phyloP scores from a whole-genome alignment of 148 eudicot genomes.

The Rhododendron ovatum region DNA sequence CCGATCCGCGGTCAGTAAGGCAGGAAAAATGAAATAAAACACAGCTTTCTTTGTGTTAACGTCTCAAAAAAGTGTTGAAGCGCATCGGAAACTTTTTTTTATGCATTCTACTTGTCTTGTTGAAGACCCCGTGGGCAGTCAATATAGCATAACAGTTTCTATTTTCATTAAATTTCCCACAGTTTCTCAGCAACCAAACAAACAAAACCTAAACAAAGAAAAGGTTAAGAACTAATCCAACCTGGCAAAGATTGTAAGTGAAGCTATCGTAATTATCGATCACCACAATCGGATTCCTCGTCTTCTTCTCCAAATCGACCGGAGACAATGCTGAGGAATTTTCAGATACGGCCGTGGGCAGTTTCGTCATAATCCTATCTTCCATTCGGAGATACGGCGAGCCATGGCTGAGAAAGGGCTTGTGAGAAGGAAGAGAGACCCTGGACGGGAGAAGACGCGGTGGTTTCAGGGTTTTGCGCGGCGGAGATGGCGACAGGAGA shows the following conservation, averaged over 20 bases:
- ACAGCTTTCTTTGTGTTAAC: background rate
- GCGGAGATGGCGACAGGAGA: background rate
- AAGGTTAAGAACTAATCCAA: conserved; percentile 10
- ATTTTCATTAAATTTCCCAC: background rate
- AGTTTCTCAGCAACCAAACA: conserved; percentile 3
- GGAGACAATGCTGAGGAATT: background rate
- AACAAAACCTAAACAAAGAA: background rate
- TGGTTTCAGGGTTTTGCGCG: background rate
- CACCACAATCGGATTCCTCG: conserved; percentile 51
- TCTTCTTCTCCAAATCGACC: background rate
- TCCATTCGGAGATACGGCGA: background rate
- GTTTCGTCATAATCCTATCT: background rate
- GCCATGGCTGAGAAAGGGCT: background rate
- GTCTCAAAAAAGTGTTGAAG: background rate
- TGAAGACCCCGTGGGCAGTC: no score
- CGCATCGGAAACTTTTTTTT: background rate
- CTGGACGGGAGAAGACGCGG: background rate
- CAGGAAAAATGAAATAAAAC: background rate
- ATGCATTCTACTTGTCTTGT: background rate
- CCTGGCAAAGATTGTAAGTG: conserved; percentile 97
- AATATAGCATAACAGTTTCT: no score
- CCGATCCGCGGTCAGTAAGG: background rate
- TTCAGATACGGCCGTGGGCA: conserved; percentile 4
- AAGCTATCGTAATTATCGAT: conserved; percentile 98
- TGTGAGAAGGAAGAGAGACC: background rate